Conservation (phyloP, 768 basidiomycete genomes). For the Tephrocybe sp. region DNA sequence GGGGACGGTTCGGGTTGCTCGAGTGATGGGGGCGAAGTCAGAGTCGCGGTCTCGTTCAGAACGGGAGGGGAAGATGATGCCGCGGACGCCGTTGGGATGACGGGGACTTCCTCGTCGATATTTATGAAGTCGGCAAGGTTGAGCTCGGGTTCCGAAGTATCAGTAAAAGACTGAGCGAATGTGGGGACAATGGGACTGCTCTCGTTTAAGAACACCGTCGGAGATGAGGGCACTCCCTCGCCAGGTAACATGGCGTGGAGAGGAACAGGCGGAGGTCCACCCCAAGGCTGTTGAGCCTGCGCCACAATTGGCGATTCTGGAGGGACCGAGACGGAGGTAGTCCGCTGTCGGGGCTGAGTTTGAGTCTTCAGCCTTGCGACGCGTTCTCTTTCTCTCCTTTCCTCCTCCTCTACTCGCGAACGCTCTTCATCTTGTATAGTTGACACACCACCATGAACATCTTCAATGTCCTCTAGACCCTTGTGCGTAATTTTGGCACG, state of each 20-base stretch:
- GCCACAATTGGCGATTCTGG: constrained; percentile 68
- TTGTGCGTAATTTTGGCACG: constrained; percentile 89
- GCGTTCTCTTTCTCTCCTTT: constrained; percentile 69
- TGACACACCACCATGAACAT: constrained; percentile 51
- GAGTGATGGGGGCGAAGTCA: constrained; percentile 18
- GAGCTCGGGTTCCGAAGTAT: constrained; percentile 58
- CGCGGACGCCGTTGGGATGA: constrained; percentile 32
- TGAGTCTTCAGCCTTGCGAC: constrained; percentile 57
- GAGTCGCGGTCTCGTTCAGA: constrained; percentile 3
- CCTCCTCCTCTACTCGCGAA: constrained; percentile 65
- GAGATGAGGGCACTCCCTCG: constrained; percentile 20
- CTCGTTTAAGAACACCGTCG: constrained; percentile 28
- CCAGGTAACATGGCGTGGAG: constrained; percentile 39
- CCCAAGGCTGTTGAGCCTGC: constrained; percentile 48
- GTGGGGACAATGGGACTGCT: constrained; percentile 4
- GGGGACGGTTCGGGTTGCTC: constrained; percentile 19
- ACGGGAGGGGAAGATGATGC: constrained; percentile 11
- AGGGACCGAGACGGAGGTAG: constrained; percentile 60
- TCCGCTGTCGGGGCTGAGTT: constrained; percentile 45
- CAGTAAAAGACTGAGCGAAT: constrained; percentile 31
- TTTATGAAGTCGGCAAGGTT: constrained; percentile 78
- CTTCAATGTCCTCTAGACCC: constrained; percentile 89
- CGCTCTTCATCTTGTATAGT: constrained; percentile 51
- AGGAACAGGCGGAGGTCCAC: constrained; percentile 59
- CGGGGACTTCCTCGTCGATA: constrained; percentile 61